Conservation (phyloP, 805 yeast genomes). For the Myxozyma neglecta region DNA sequence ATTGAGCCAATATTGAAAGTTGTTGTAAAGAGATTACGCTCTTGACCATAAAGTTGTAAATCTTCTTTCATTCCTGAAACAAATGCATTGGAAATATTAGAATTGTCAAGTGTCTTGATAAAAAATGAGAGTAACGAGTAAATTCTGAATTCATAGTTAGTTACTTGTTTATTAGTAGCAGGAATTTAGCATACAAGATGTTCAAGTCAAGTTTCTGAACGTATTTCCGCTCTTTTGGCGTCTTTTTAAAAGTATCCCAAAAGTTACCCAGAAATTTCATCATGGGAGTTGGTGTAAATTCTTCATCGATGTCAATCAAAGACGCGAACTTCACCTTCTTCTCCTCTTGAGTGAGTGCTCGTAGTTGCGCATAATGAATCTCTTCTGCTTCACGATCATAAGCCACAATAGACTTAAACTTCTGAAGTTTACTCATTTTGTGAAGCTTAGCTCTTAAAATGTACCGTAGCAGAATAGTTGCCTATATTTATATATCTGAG, state of each 20-base stretch:
- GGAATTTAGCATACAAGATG: slow-evolving; percentile 10
- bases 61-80: slow-evolving; percentile 64
- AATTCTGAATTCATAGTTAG: background rate
- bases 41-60: slow-evolving; percentile 58
- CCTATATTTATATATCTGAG: background rate
- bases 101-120: slow-evolving; percentile 57
- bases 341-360: slow-evolving; percentile 4
- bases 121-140: slow-evolving; percentile 43
- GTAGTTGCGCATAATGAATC: background rate
- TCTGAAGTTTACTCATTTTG: slow-evolving; percentile 1
- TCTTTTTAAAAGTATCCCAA: slow-evolving; percentile 24
- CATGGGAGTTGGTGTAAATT: background rate
- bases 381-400: slow-evolving; percentile 13
- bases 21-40: slow-evolving; percentile 48
- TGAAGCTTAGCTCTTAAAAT: no score
- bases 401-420: slow-evolving; percentile 42
- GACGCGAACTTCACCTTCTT: background rate
- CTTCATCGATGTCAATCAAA: slow-evolving; percentile 2
- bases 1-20: slow-evolving; percentile 18
- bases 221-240: slow-evolving; percentile 21
- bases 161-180: background rate
- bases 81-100: slow-evolving; percentile 64
- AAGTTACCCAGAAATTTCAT: slow-evolving; percentile 14
- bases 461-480: background rate
- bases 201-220: slow-evolving; percentile 23